Evolutionary conservation across 495 filamentous ascomycete genomes (phyloP), one percentile per base, ranked within the genome.

Genomic region (Talaromyces liani): DNA sequence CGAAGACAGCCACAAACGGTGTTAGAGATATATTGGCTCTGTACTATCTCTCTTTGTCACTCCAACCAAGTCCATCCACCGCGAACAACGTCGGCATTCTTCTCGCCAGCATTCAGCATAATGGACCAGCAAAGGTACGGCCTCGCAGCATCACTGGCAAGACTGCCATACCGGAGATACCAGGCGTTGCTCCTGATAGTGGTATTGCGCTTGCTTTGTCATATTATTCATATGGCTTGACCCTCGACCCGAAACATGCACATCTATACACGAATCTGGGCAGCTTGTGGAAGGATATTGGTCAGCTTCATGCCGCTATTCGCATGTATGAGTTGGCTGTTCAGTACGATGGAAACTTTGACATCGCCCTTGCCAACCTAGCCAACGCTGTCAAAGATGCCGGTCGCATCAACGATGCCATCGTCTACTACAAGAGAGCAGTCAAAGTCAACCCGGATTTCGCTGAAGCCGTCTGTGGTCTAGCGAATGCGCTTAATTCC

Each of bases 371-470:
- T 56, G 96, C 94, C 34, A 99, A 99, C 70, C 80, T 99, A 60
- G 94, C 94, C 29, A 99, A 99, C 75, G 94, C 94, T 0, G 94
- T 99, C 56, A 99, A 98, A 75, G 94, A 99, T 72, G 90, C 95
- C 71, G 95, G 95, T 10, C 84, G 88, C 53, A 90, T 97, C 64
- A 91, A 85, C 62, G 94, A 99, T 66, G 95, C 94, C 5, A 97
- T 99, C 58, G 75, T 75, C 18, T 98, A 95, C 72, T 99, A 99
- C 78, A 88, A 84, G 66, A 86, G 93, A 64, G 94, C 94, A 34
- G 94, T 99, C 57, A 82, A 84, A 54, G 86, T 91, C 34, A 99
- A 93, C 67, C 94, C 94, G 0, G 90, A 97, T 24, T 99, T 99
- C 76, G 92, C 95, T 12, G 94, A 98, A 76, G 94, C 94, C 3